Conservation (phyloP, 2,329 filamentous ascomycete species). For the Periglandula ipomoeae region DNA sequence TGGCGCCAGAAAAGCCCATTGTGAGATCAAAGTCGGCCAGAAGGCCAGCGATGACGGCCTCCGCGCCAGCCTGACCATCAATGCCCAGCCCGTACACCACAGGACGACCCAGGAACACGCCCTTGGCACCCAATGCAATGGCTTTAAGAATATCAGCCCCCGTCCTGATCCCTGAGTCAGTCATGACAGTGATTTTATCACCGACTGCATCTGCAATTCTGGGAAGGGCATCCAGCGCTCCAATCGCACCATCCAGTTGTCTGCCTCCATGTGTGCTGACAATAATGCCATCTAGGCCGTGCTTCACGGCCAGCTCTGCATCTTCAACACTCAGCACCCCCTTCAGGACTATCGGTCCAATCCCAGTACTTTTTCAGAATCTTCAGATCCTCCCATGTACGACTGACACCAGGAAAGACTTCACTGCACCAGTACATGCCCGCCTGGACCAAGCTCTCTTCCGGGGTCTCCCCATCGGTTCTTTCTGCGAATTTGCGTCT, state of each 20-base stretch:
- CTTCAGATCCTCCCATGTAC: slow-evolving; percentile 53
- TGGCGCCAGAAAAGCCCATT: slow-evolving; percentile 45
- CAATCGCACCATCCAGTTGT: slow-evolving; percentile 29
- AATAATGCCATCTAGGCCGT: slow-evolving; percentile 30
- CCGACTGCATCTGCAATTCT: slow-evolving; percentile 46
- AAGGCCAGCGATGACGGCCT: slow-evolving; percentile 38
- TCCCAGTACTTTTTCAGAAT: slow-evolving; percentile 51
- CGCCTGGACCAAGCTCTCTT: slow-evolving; percentile 40
- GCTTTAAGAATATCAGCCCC: slow-evolving; percentile 33
- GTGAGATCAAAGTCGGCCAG: slow-evolving; percentile 38
- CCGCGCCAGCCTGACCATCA: slow-evolving; percentile 38
- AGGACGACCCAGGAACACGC: slow-evolving; percentile 34
- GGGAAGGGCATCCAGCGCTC: slow-evolving; percentile 44
- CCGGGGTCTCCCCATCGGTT: slow-evolving; percentile 33
- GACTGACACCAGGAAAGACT: slow-evolving; percentile 36
- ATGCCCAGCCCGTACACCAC: slow-evolving; percentile 27
- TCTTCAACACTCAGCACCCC: slow-evolving; percentile 32
- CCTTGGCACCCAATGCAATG: slow-evolving; percentile 30
- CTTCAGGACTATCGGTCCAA: slow-evolving; percentile 37
- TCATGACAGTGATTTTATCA: slow-evolving; percentile 46
- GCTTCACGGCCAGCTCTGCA: slow-evolving; percentile 25
- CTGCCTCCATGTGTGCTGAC: slow-evolving; percentile 34
- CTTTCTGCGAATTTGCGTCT: slow-evolving; percentile 19
- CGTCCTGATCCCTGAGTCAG: slow-evolving; percentile 31
- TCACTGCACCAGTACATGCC: slow-evolving; percentile 42